A percentile compares a stretch with the other conserved stretches of the same genome.
Evolutionary conservation across 441 rosid genomes (phyloP).

Genomic region (Arabidopsis hybrid): DNA sequence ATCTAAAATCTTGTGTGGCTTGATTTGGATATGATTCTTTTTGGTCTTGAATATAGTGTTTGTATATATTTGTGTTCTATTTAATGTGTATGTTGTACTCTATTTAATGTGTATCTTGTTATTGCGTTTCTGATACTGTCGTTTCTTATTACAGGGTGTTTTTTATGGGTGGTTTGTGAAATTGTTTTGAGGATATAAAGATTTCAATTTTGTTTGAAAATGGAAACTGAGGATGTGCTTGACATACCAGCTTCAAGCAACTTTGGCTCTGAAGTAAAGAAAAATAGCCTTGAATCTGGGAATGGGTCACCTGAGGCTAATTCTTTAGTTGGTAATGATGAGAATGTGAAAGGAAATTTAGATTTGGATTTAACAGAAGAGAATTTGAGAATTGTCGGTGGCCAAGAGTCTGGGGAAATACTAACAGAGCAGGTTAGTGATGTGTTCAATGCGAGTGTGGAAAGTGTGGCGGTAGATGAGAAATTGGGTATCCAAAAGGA

Average conservation of each 20-base stretch:
- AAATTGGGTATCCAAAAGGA: slow-evolving; percentile 43
- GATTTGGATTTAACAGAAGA: slow-evolving; percentile 42
- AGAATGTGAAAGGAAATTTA: slow-evolving; percentile 44
- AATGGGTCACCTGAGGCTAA: slow-evolving; percentile 47
- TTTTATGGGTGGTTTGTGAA: slow-evolving; percentile 27
- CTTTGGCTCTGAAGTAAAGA: too few species aligned
- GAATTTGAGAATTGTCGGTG: slow-evolving; percentile 48
- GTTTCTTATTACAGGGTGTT: slow-evolving; percentile 34
- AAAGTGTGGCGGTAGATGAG: slow-evolving; percentile 52
- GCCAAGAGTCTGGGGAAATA: slow-evolving; percentile 32
- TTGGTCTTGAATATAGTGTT: not conserved
- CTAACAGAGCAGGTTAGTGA: slow-evolving; percentile 53
- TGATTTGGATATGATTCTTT: not conserved
- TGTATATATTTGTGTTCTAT: too few species aligned
- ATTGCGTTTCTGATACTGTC: slow-evolving; percentile 8
- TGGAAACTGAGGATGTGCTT: slow-evolving; percentile 53
- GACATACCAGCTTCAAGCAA: not conserved
- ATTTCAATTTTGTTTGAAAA: slow-evolving; percentile 24
- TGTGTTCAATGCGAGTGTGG: slow-evolving; percentile 21
- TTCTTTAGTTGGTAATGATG: slow-evolving; percentile 40
- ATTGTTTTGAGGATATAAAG: slow-evolving; percentile 21
- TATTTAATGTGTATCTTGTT: not conserved
- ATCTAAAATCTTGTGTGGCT: not conserved
- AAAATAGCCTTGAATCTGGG: slow-evolving; percentile 37
- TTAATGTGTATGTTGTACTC: not conserved